phyloP scores from a whole-genome alignment of 805 yeast species.

The Candida dajiaensis region DNA sequence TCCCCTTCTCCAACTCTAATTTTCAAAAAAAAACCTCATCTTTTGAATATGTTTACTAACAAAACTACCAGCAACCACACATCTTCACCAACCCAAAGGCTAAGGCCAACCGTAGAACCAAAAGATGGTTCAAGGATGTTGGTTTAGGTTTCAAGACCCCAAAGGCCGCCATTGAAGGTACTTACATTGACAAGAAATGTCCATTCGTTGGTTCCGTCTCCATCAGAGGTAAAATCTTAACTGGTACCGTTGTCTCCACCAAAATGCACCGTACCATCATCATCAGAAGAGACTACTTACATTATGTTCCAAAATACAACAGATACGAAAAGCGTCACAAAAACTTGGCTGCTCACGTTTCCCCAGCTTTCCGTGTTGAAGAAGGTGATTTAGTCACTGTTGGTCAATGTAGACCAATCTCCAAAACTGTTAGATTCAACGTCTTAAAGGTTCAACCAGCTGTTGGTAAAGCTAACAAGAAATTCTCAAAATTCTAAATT shows the following conservation, averaged over 20 bases:
- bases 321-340: slow-evolving; percentile 99
- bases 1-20: neutral
- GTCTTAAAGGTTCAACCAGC: slow-evolving; percentile 93
- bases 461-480: slow-evolving; percentile 83
- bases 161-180: slow-evolving; percentile 95
- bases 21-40: no score
- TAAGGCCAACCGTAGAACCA: slow-evolving; percentile 96
- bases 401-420: slow-evolving; percentile 99
- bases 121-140: slow-evolving; percentile 99
- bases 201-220: slow-evolving; percentile 97
- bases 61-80: slow-evolving; percentile 86
- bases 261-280: slow-evolving; percentile 99
- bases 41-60: slow-evolving; percentile 38
- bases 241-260: slow-evolving; percentile 99
- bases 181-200: slow-evolving; percentile 99
- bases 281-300: slow-evolving; percentile 99
- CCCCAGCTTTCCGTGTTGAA: slow-evolving; percentile 99
- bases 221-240: slow-evolving; percentile 98
- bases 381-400: slow-evolving; percentile 99
- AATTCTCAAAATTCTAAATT: slow-evolving; percentile 90
- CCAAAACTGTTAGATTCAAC: slow-evolving; percentile 99
- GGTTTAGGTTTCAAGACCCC: slow-evolving; percentile 99
- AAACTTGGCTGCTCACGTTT: slow-evolving; percentile 99
- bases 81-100: slow-evolving; percentile 99
- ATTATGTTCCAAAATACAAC: slow-evolving; percentile 99